Evolutionary conservation across 2,329 filamentous ascomycete species (phyloP), one percentile per base, ranked within the genome.

Genomic region (Albifimbria verrucaria): DNA sequence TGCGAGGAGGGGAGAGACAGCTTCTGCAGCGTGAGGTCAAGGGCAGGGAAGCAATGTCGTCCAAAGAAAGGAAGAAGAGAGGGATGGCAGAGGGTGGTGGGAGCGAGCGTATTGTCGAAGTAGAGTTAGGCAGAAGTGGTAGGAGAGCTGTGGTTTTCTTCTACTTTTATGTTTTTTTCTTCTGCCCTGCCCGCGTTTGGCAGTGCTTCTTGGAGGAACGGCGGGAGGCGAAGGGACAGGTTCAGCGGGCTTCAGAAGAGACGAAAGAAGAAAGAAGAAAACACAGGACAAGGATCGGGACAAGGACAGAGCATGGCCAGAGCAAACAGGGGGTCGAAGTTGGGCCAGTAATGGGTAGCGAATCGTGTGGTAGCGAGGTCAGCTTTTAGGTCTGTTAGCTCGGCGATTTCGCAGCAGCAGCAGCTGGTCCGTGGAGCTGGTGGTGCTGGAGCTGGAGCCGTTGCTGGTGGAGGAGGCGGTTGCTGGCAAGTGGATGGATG

Each of bases 281-380:
- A 36, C 49, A 58, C 46, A 54, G 42, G 32, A 15, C 32, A 6
- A 15, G 32, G 32, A n/a, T 39, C 12, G 55, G 59, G 59, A 58
- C 55, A 60, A 60, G 52, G 44, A 59, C 54, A 57, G 53, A 54
- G 51, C 50, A 24, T 46, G 18, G 43, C 24, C 21, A 25, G 24
- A 3, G 43, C 43, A 39, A n/a, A 39, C 32, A 39, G 32, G 32
- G 26, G 32, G 32, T 39, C 32, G 32, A 39, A n/a, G 15, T 4
- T 39, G 15, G 32, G 18, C 32, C 32, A 12, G 32, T 39, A n/a
- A 39, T 17, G 32, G 32, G 32, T 12, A 39, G 32, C 32, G 32
- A 39, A 39, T 39, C 32, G 32, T 12, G 12, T 39, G 32, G 32
- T 39, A 39, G 32, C 32, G 32, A 39, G 32, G 32, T 6, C 32